Evolutionary conservation across 2,329 filamentous ascomycete genomes (phyloP), one percentile per base, ranked within the genome.

Genomic region (Neocatenulostroma microsporum): DNA sequence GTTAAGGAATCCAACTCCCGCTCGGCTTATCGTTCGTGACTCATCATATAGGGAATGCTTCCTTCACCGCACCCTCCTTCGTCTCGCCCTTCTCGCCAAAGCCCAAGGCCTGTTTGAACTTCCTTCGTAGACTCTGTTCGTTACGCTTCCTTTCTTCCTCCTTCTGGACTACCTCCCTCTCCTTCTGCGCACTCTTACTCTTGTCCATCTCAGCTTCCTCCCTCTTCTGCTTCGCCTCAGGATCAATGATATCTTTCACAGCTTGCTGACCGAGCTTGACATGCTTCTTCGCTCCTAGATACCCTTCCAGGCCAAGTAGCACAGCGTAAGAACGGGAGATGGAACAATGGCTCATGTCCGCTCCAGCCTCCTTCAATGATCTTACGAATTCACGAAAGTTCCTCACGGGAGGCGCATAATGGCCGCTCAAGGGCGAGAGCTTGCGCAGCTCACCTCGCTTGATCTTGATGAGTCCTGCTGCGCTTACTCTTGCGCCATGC

Each of bases 351-450:
- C 73, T 76, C 74, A 88, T 83, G 58, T 95, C 87, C 1, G 82
- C 86, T 1, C 82, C 82, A 21, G 74, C 74, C 1, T 80, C 77
- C 48, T 79, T 76, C 4, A 95, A 68, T 7, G 71, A 79, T 43
- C 78, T 75, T 2, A 94, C 74, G 52, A 94, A 94, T 1, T 81
- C 79, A 20, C 82, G 77, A 55, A 94, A 94, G 55, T 89, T 94
- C 42, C 76, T 74, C 1, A 84, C 76, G 0, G 87, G 84, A 0
- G 87, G 87, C 1, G 86, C 76, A 57, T 94, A 94, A 61, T 94
- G 87, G 0, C 87, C 87, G 25, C 62, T 68, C 3, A 76, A 54
- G 0, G 71, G 86, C 4, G 80, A 84, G 7, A 93, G 67, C 34
- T 78, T 80, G 2, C 74, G 70, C n/a, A 94, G 60, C 20, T 82